Percentiles rank a stretch among this genome's conserved stretches.
These are phyloP conservation scores for Eremomyces bilateralis DNA, from an alignment of 495 filamentous ascomycete species.

Conservation along the genomic window DNA sequence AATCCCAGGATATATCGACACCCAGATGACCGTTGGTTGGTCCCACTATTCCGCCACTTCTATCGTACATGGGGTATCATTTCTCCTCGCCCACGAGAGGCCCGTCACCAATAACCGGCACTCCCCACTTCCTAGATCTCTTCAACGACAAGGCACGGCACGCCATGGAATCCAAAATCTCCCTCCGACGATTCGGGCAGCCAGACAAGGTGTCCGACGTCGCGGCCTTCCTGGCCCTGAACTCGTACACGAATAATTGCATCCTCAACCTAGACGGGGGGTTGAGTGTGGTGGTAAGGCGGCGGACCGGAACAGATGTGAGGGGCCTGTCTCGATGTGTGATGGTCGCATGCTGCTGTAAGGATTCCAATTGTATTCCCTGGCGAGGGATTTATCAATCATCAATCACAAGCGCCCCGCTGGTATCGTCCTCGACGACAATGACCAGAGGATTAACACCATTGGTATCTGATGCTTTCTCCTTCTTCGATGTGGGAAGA, in stretches of 20 bases:
- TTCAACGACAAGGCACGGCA: too few relatives aligned
- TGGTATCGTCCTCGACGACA: constrained; percentile 3
- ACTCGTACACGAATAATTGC: constrained; percentile 66
- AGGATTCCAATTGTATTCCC: neutral
- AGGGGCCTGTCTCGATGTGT: too few relatives aligned
- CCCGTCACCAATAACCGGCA: too few relatives aligned
- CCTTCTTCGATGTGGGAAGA: neutral
- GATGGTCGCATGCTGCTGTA: too few relatives aligned
- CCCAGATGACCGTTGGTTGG: constrained; percentile 52
- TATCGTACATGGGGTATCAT: too few relatives aligned
- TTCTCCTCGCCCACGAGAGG: too few relatives aligned
- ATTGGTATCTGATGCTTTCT: neutral
- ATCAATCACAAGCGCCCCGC: neutral
- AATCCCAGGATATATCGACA: constrained; percentile 64
- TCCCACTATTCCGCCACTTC: too few relatives aligned
- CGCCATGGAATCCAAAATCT: too few relatives aligned
- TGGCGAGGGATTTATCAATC: neutral
- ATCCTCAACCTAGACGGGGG: constrained; percentile 75
- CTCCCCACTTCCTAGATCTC: too few relatives aligned
- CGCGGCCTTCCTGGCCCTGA: constrained; percentile 53
- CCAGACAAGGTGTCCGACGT: constrained; percentile 60
- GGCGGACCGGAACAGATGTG: too few relatives aligned
- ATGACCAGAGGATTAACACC: neutral
- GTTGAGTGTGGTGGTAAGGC: too few relatives aligned
- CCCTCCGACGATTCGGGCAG: constrained; percentile 45